Percentiles rank a stretch among this genome's conserved stretches.
Evolutionary conservation across 495 filamentous ascomycete species (phyloP).

Genomic region (Aspergillus bertholletiae): DNA sequence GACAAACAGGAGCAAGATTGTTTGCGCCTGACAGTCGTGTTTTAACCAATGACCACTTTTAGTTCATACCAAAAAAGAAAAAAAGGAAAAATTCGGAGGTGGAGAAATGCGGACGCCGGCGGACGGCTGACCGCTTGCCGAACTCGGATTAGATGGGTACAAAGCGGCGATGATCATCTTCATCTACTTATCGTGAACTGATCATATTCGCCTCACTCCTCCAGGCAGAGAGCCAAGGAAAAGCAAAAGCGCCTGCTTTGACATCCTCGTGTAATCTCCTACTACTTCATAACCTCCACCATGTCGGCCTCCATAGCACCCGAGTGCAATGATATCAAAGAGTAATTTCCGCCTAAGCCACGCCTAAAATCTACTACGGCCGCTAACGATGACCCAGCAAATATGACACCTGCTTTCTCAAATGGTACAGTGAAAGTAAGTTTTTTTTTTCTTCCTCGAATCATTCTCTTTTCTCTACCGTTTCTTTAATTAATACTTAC

Average conservation of each 20-base stretch:
- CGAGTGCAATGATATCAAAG: conserved; percentile 86
- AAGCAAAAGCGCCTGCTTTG: not conserved
- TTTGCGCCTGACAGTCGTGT: not conserved
- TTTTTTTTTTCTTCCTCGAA: conserved; percentile 8
- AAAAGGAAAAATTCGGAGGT: conserved; percentile 3
- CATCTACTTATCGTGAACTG: not conserved
- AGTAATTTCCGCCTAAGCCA: conserved; percentile 48
- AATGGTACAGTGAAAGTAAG: conserved; percentile 96
- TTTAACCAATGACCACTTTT: not conserved
- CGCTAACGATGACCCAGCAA: conserved; percentile 47
- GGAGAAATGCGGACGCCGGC: conserved; percentile 5
- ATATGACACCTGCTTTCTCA: conserved; percentile 90
- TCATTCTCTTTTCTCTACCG: not conserved
- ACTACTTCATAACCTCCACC: conserved; percentile 4
- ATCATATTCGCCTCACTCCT: not conserved
- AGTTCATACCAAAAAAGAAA: conserved; percentile 3
- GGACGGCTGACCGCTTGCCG: conserved; percentile 6
- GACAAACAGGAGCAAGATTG: not conserved
- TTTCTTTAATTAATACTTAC: conserved; percentile 8
- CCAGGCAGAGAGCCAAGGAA: not conserved
- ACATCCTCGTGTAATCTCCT: not conserved
- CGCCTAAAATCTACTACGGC: not conserved
- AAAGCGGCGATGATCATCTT: conserved; percentile 3
- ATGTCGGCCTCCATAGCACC: conserved; percentile 61
- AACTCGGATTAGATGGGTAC: not conserved